Percentiles rank a stretch among this genome's conserved stretches.
These are phyloP conservation scores for Carex cristatella DNA, from an alignment of 176 grass and related monocot genomes.

Conservation along the genomic window DNA sequence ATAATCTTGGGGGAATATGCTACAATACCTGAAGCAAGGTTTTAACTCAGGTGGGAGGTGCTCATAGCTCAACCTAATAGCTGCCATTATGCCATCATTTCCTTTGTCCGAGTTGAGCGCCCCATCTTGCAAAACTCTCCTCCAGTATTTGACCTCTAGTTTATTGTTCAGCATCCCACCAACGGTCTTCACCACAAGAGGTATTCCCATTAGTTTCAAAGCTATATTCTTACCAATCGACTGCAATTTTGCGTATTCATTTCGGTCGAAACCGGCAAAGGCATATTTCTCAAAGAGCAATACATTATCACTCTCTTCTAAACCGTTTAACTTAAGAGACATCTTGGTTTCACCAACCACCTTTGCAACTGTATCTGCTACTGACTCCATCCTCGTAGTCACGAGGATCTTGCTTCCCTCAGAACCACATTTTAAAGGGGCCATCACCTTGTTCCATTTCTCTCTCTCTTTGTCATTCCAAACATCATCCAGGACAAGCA, in stretches of 20 bases:
- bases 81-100: background rate
- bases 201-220: slow-evolving; percentile 18
- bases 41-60: slow-evolving; percentile 12
- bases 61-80: slow-evolving; percentile 21
- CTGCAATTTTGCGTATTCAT: background rate
- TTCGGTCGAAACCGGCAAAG: background rate
- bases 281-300: slow-evolving; percentile 28
- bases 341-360: background rate
- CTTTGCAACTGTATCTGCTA: slow-evolving; percentile 1
- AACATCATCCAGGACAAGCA: slow-evolving; percentile 33
- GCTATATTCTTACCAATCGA: slow-evolving; percentile 5
- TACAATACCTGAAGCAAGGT: slow-evolving; percentile 22
- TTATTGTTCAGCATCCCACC: slow-evolving; percentile 9
- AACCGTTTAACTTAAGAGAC: slow-evolving; percentile 5
- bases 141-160: background rate
- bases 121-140: background rate
- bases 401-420: slow-evolving; percentile 22
- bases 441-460: background rate
- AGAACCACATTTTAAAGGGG: background rate
- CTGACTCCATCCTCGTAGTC: slow-evolving; percentile 24
- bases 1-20: slow-evolving; percentile 18
- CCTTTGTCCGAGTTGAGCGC: background rate
- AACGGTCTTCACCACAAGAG: slow-evolving; percentile 15
- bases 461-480: slow-evolving; percentile 15
- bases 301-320: background rate